phyloP scores from a whole-genome alignment of 768 basidiomycete species.

The Holtermannia corniformis region DNA sequence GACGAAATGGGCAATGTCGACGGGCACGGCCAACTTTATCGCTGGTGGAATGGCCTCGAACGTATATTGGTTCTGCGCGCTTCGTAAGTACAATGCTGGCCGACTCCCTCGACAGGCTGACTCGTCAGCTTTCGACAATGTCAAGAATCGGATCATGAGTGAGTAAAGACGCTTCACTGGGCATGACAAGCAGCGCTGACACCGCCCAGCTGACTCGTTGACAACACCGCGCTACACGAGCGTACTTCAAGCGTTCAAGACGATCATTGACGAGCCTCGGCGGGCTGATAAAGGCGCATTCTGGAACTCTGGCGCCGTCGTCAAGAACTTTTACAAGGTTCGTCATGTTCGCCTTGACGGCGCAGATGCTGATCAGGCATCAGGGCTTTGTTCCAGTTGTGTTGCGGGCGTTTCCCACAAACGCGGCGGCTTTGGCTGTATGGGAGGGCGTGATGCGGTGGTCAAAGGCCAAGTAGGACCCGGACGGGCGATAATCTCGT shows the following conservation, averaged over 20 bases:
- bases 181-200: background rate
- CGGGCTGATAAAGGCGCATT: conserved; percentile 21
- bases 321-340: conserved; percentile 37
- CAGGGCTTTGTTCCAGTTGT: conserved; percentile 61
- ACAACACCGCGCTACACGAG: conserved; percentile 44
- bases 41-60: conserved; percentile 42
- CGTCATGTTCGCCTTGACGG: conserved; percentile 3
- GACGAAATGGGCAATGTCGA: conserved; percentile 52
- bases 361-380: conserved; percentile 47
- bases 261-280: conserved; percentile 52
- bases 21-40: conserved; percentile 38
- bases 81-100: conserved; percentile 19
- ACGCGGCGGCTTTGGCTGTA: conserved; percentile 68
- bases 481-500: background rate
- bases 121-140: conserved; percentile 56
- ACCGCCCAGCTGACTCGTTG: conserved; percentile 27
- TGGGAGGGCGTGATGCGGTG: conserved; percentile 67
- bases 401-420: conserved; percentile 66
- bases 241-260: conserved; percentile 48
- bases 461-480: conserved; percentile 46
- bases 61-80: conserved; percentile 34
- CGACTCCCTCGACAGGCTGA: background rate
- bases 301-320: conserved; percentile 29
- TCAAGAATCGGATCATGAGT: conserved; percentile 59
- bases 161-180: conserved; percentile 22